Evolutionary conservation across 2,329 filamentous ascomycete genomes (phyloP).

Genomic region (Ophiocordyceps camponoti-saundersi): DNA sequence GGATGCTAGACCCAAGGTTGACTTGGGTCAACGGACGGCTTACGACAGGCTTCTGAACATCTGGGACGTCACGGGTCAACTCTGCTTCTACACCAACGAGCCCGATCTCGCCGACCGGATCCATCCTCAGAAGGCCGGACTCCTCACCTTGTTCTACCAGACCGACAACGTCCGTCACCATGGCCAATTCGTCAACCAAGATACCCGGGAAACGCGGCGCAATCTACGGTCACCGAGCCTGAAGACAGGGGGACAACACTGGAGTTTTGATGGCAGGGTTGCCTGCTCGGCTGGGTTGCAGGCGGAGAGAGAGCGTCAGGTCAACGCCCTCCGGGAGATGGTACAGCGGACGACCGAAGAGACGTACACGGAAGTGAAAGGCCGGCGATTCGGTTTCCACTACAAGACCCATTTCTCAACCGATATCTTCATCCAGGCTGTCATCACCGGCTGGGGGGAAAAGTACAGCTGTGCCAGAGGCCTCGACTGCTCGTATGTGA

Average conservation of each 20-base stretch:
- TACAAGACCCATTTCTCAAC: background rate
- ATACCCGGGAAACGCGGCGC: background rate
- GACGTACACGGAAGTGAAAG: background rate
- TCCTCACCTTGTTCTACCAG: background rate
- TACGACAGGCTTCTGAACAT: background rate
- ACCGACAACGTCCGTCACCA: background rate
- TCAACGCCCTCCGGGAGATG: background rate
- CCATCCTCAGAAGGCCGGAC: background rate
- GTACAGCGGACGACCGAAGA: background rate
- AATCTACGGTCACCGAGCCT: background rate
- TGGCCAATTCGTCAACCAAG: no score
- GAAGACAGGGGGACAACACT: background rate
- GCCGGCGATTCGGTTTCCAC: background rate
- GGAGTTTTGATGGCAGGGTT: background rate
- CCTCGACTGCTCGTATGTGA: background rate
- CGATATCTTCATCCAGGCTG: background rate
- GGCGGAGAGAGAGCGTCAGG: background rate
- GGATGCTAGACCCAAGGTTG: background rate
- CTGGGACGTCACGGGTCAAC: background rate
- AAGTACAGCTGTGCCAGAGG: background rate
- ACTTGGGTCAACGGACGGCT: background rate
- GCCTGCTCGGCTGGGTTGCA: background rate
- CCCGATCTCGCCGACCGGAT: background rate
- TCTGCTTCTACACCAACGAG: background rate
- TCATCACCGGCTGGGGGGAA: background rate